Conservation (phyloP, 441 rosid species). For the Daphne laureola region DNA sequence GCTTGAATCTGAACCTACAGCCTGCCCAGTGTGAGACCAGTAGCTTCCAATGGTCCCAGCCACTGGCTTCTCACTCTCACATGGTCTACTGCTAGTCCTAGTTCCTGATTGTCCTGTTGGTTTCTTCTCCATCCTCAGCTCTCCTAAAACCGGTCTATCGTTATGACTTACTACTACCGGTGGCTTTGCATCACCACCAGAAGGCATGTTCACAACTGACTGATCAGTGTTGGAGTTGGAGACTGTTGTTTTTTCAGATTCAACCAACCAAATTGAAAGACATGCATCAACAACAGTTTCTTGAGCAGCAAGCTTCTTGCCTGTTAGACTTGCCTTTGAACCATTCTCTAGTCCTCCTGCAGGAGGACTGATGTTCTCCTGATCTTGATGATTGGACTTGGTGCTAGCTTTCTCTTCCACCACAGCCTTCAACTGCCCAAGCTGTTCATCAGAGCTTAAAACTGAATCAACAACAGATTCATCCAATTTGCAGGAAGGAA, state of each 20-base stretch:
- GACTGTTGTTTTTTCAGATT: slow-evolving; percentile 21
- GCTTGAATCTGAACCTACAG: slow-evolving; percentile 15
- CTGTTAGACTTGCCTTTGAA: slow-evolving; percentile 6
- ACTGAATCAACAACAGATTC: slow-evolving; percentile 19
- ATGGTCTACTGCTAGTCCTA: slow-evolving; percentile 9
- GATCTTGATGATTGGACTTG: slow-evolving; percentile 18
- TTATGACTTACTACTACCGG: slow-evolving; percentile 2
- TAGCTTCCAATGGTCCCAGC: slow-evolving; percentile 36
- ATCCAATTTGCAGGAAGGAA: slow-evolving; percentile 8
- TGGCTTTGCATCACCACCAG: slow-evolving; percentile 11
- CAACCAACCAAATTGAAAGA: slow-evolving; percentile 55
- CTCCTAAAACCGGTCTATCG: slow-evolving; percentile 17
- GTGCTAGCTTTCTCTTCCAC: slow-evolving; percentile 20
- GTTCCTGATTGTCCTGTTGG: slow-evolving; percentile 16
- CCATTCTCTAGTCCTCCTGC: slow-evolving; percentile 12
- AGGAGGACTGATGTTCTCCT: slow-evolving; percentile 30
- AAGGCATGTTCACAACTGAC: slow-evolving; percentile 25
- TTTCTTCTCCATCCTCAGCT: slow-evolving; percentile 15
- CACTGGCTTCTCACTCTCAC: slow-evolving; percentile 13
- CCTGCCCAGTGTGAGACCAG: slow-evolving; percentile 33
- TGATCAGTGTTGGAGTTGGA: slow-evolving; percentile 19
- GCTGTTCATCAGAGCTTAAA: slow-evolving; percentile 36
- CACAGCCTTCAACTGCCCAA: slow-evolving; percentile 22
- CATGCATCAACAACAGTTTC: slow-evolving; percentile 42
- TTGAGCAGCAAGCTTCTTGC: slow-evolving; percentile 14